Base-by-base conservation (phyloP, 108 stramenopile genomes). In the Asterionellopsis glacialis region DNA sequence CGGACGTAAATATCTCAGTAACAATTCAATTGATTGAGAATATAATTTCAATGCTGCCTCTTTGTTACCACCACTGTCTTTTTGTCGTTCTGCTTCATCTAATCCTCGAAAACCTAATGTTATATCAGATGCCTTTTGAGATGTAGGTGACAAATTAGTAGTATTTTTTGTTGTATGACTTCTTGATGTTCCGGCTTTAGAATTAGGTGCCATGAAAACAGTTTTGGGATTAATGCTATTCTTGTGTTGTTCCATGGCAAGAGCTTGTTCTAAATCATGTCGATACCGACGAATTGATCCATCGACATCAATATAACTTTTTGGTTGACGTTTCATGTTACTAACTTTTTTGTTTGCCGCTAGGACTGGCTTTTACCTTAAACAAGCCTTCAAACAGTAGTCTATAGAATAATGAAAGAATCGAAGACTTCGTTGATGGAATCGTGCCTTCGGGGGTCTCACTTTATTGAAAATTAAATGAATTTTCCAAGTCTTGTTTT, bases 41-140 rank as follows among this genome's bases (percentile, higher is more conserved):
- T 75, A 72, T 21, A 76, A 27, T 60, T 65, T 51, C 25, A 79
- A 50, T 7, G 81, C 68, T 16, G 64, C 55, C 26, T 67, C 54
- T 33, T 33, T 33, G 7, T 33, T 33, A 33, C 33, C 33, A 33
- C n/a, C n/a, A 1, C 27, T 21, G 0, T 69, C 43, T 63, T 73
- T 75, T 41, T 50, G 39, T 42, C 5, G 13, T 19, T 74, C 75
- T 1, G 75, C 80, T 53, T 67, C 25, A 21, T 75, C 75, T 10
- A 81, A 65, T 10, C 76, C 76, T 23, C 50, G 38, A 13, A 77
- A 50, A 15, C 67, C 76, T 45, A 72, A 45, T 21, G 28, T 16
- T 1, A 57, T 38, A 41, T 57, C 47, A 2, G 33, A 33, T 33
- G 33, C 33, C 33, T 33, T 33, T 33, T 33, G 33, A 33, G 33